phyloP scores from a whole-genome alignment of 2,329 filamentous ascomycete species.

The Alternaria brassicae region DNA sequence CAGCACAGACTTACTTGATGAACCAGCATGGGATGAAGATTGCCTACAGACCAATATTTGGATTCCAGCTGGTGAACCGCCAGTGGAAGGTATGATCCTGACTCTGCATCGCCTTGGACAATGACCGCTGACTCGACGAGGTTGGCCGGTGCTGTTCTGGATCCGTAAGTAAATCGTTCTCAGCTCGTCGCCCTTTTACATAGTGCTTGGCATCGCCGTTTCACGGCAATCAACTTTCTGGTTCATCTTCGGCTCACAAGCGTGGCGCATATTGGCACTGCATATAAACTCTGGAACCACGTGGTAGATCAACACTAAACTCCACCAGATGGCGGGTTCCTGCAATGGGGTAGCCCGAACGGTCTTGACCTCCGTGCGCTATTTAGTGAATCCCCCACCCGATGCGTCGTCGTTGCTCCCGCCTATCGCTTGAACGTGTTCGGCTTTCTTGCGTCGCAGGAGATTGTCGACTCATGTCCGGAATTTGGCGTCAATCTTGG shows the following conservation, averaged over 20 bases:
- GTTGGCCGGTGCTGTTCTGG: slow-evolving; percentile 66
- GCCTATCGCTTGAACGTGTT: slow-evolving; percentile 65
- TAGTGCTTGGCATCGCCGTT: slow-evolving; percentile 4
- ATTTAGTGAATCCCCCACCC: slow-evolving; percentile 56
- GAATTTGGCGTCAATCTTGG: slow-evolving; percentile 58
- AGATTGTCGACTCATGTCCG: slow-evolving; percentile 52
- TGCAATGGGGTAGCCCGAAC: slow-evolving; percentile 64
- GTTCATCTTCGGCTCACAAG: neutral
- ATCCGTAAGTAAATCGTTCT: slow-evolving; percentile 55
- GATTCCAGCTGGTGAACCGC: slow-evolving; percentile 58
- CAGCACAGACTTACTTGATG: slow-evolving; percentile 23
- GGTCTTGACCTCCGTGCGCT: slow-evolving; percentile 55
- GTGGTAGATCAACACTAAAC: slow-evolving; percentile 8
- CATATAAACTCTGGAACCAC: neutral
- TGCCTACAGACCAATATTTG: slow-evolving; percentile 65
- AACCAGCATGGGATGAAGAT: slow-evolving; percentile 57
- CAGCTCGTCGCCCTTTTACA: neutral
- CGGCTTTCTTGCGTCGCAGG: slow-evolving; percentile 61
- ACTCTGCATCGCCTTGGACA: neutral
- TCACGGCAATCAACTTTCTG: neutral
- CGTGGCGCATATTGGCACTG: neutral
- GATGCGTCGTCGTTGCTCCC: slow-evolving; percentile 61
- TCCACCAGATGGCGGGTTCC: slow-evolving; percentile 60
- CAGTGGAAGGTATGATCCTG: slow-evolving; percentile 41
- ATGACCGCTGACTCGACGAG: slow-evolving; percentile 30